Percentiles rank a stretch among this genome's conserved stretches.
These are phyloP conservation scores for Candida pseudofarinosa DNA, from an alignment of 805 yeast species.

Conservation along the genomic window DNA sequence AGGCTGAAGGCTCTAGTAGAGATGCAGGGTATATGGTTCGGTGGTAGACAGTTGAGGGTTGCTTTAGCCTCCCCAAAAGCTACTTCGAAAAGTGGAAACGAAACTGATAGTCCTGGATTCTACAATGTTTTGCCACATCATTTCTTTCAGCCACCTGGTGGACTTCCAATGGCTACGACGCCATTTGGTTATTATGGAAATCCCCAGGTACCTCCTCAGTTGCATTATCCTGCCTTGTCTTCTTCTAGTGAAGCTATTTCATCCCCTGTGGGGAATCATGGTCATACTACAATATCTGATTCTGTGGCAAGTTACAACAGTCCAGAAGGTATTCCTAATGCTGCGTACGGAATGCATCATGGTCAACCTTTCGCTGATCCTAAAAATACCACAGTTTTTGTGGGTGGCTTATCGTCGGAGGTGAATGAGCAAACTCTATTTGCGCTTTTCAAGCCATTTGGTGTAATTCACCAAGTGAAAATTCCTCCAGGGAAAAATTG, in stretches of 20 bases:
- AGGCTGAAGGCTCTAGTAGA: conserved; percentile 63
- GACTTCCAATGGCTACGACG: conserved; percentile 5
- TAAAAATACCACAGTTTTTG: conserved; percentile 70
- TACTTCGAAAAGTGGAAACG: conserved; percentile 6
- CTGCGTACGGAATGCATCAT: conserved; percentile 4
- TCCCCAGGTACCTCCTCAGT: conserved; percentile 10
- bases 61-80: conserved; percentile 77
- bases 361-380: conserved; percentile 46
- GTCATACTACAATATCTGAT: neutral
- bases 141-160: conserved; percentile 11
- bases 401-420: conserved; percentile 69
- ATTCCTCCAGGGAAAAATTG: conserved; percentile 81
- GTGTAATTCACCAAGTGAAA: conserved; percentile 63
- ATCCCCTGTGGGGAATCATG: conserved; percentile 5
- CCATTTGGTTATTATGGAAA: conserved; percentile 14
- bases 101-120: conserved; percentile 2
- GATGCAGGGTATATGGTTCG: conserved; percentile 79
- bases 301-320: conserved; percentile 2
- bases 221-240: conserved; percentile 2
- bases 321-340: conserved; percentile 3
- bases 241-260: neutral
- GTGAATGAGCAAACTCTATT: conserved; percentile 59
- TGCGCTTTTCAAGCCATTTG: conserved; percentile 67
- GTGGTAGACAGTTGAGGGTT: conserved; percentile 71
- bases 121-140: conserved; percentile 8